Base-by-base conservation (phyloP, 2,329 filamentous ascomycete species). In the Sporothrix brasiliensis region DNA sequence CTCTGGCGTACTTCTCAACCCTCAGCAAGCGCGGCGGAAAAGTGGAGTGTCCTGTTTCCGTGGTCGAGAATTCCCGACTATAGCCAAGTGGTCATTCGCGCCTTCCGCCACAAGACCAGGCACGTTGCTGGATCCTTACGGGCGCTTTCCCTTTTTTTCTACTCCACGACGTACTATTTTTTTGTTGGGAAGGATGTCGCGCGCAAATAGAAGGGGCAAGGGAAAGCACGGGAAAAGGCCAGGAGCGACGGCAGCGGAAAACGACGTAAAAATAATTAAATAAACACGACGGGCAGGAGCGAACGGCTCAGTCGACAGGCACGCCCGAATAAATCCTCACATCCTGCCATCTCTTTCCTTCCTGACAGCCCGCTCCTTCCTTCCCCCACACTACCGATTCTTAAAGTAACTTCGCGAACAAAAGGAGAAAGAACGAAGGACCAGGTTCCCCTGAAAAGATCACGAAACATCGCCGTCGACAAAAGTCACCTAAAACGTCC, bases 121-220 rank as follows among this genome's bases (percentile, higher is more conserved):
- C 68, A 65, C 68, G 56, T 63, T 56, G 30, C 16, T 58, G 30
- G 30, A 30, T 30, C 30, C 56, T 44, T 13, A 9, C 11, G 39
- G 39, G n/a, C 21, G 11, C 4, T 21, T 63, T 11, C n/a, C 10
- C 9, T 44, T 30, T 41, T 70, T 67, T 60, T 41, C 27, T 47
- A 13, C 14, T 61, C 39, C 56, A 50, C 41, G 41, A 44, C 41
- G 9, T 13, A 44, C 21, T 27, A 19, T n/a, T 50, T 69, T 69
- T 68, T 71, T 69, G 70, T 67, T 61, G 65, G 58, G 69, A 69
- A 71, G 69, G 69, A 65, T 68, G 47, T 60, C 69, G 69, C 69
- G 69, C 56, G 69, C 65, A 71, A 71, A 71, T 63, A 54, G 69
- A 61, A 68, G 66, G 58, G 24, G 50, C 66, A 27, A 69, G 52